Percentiles rank a stretch among this genome's conserved stretches.
Conservation (phyloP, 371 early-diverging fungal genomes). For the Saksenaea oblongispora region DNA sequence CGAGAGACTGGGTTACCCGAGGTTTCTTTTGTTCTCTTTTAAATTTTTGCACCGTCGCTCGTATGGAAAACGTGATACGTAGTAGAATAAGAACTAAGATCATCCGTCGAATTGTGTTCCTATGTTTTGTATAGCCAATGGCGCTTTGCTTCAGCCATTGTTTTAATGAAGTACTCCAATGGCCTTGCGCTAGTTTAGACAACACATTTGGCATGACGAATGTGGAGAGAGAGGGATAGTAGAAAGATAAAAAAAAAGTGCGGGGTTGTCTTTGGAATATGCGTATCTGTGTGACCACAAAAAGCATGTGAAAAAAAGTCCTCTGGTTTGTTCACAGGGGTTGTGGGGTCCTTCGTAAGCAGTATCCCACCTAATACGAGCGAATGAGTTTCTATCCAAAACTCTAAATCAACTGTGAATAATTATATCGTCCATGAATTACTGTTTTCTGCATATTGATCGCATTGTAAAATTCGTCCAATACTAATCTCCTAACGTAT, state of each 20-base stretch:
- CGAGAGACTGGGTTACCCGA: neutral
- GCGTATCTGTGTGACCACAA: neutral
- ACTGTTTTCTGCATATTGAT: no score
- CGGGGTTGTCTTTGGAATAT: neutral
- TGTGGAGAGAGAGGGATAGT: neutral
- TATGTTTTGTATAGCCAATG: slow-evolving; percentile 40
- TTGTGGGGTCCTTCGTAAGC: no score
- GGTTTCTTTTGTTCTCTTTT: slow-evolving; percentile 25
- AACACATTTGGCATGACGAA: slow-evolving; percentile 34
- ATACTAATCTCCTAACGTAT: no score
- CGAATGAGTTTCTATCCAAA: no score
- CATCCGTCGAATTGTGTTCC: slow-evolving; percentile 42
- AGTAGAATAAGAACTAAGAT: slow-evolving; percentile 42
- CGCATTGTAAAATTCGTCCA: no score
- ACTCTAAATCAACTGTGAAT: no score
- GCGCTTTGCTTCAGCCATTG: slow-evolving; percentile 23
- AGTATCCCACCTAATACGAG: no score
- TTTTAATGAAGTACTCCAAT: slow-evolving; percentile 25
- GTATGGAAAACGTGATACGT: slow-evolving; percentile 40
- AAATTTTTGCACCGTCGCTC: slow-evolving; percentile 19
- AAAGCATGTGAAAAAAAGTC: neutral
- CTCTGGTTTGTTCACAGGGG: no score
- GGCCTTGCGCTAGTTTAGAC: slow-evolving; percentile 28
- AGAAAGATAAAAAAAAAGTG: slow-evolving; percentile 6
- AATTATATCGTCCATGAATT: no score